Conservation (phyloP, 2,329 filamentous ascomycete species). For the Aaosphaeria arxii region DNA sequence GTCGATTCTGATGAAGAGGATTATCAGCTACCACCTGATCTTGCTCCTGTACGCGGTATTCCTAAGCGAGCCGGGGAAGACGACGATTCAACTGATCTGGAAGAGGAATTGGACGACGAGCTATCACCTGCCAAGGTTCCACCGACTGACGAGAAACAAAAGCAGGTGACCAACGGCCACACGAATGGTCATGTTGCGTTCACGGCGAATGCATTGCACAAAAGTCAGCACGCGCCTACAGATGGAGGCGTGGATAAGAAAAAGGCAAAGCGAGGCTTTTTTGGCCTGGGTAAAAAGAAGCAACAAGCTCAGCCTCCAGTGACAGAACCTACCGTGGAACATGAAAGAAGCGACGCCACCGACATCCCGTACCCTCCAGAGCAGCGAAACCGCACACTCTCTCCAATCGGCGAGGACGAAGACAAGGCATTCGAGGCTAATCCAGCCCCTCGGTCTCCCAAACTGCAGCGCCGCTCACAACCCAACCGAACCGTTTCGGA, state of each 20-base stretch:
- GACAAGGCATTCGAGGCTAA: constrained; percentile 27
- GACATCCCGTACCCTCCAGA: constrained; percentile 29
- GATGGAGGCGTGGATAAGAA: constrained; percentile 23
- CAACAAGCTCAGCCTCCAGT: neutral
- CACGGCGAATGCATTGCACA: constrained; percentile 37
- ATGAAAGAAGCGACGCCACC: neutral
- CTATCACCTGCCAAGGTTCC: constrained; percentile 25
- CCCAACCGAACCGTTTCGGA: constrained; percentile 32
- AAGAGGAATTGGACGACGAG: constrained; percentile 41
- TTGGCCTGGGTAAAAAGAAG: constrained; percentile 61
- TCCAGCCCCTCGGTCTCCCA: constrained; percentile 37
- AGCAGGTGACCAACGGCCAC: constrained; percentile 16
- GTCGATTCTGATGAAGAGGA: constrained; percentile 54
- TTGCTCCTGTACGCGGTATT: constrained; percentile 59
- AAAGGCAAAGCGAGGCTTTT: constrained; percentile 41
- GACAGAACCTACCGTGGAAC: neutral
- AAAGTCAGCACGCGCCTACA: constrained; percentile 34
- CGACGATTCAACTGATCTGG: constrained; percentile 55
- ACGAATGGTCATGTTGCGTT: constrained; percentile 21
- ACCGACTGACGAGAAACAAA: constrained; percentile 34
- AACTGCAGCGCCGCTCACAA: constrained; percentile 48
- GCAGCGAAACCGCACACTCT: constrained; percentile 24
- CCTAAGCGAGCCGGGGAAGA: constrained; percentile 54
- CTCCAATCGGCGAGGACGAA: constrained; percentile 34
- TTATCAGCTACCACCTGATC: constrained; percentile 35